Conservation (phyloP, 495 filamentous ascomycete genomes). For the Penicillium cinerascens region DNA sequence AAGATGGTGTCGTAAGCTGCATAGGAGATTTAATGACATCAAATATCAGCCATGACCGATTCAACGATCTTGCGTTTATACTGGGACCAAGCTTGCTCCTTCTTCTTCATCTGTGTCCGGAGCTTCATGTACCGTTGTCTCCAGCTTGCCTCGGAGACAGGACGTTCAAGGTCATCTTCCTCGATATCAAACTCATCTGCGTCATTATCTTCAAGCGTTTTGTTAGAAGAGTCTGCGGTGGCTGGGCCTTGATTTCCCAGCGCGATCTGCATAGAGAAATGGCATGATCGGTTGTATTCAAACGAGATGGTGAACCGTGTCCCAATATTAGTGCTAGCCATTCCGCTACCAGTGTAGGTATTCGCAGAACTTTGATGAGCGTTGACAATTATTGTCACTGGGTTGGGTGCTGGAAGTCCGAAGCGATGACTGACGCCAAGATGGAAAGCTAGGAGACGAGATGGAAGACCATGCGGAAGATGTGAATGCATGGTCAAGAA, state of each 20-base stretch:
- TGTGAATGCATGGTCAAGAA: constrained; percentile 29
- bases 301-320: constrained; percentile 27
- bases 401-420: constrained; percentile 25
- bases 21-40: constrained; percentile 25
- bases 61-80: constrained; percentile 55
- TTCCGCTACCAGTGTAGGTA: not conserved
- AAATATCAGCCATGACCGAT: constrained; percentile 54
- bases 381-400: constrained; percentile 22
- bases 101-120: constrained; percentile 49
- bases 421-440: constrained; percentile 41
- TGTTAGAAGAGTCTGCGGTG: not conserved
- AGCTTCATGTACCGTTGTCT: constrained; percentile 45
- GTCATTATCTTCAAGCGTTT: constrained; percentile 4
- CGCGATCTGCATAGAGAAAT: constrained; percentile 30
- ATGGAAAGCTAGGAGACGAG: constrained; percentile 31
- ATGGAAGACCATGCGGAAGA: constrained; percentile 18
- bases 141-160: constrained; percentile 36
- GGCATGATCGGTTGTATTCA: constrained; percentile 29
- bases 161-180: constrained; percentile 23
- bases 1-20: not conserved
- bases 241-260: constrained; percentile 8
- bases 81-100: constrained; percentile 45
- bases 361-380: constrained; percentile 9
- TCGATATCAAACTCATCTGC: constrained; percentile 32
- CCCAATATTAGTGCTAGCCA: not conserved